Evolutionary conservation across 2,329 filamentous ascomycete genomes (phyloP).

Genomic region (Coleophoma crateriformis): DNA sequence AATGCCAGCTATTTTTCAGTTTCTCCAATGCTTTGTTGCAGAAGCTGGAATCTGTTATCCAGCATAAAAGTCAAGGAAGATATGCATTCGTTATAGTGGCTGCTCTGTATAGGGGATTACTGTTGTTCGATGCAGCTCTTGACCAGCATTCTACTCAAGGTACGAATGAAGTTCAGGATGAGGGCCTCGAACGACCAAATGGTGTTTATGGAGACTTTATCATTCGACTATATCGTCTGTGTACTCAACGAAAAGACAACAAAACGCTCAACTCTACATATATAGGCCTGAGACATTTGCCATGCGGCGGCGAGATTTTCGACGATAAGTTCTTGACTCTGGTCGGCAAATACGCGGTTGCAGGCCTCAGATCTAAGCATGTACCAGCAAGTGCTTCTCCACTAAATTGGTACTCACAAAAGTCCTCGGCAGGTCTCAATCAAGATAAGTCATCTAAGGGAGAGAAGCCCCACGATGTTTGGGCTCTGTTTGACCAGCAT

Average conservation of each 20-base stretch:
- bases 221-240: slow-evolving; percentile 7
- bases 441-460: neutral
- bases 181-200: too few relatives aligned
- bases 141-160: neutral
- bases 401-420: neutral
- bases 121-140: slow-evolving; percentile 17
- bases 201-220: slow-evolving; percentile 12
- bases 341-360: slow-evolving; percentile 8
- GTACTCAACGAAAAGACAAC: slow-evolving; percentile 1
- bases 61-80: slow-evolving; percentile 8
- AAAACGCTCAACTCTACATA: neutral
- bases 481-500: slow-evolving; percentile 9
- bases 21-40: slow-evolving; percentile 11
- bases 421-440: neutral
- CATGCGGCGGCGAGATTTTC: slow-evolving; percentile 1
- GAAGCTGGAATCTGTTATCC: slow-evolving; percentile 9
- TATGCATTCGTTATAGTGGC: slow-evolving; percentile 18
- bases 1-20: neutral
- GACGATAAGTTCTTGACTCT: slow-evolving; percentile 6
- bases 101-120: slow-evolving; percentile 14
- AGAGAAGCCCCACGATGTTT: slow-evolving; percentile 7
- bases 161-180: neutral
- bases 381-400: neutral
- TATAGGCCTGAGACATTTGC: slow-evolving; percentile 6
- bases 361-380: slow-evolving; percentile 1